These are phyloP conservation scores for Candida rishiriensis DNA, from an alignment of 805 yeast genomes.

Conservation along the genomic window DNA sequence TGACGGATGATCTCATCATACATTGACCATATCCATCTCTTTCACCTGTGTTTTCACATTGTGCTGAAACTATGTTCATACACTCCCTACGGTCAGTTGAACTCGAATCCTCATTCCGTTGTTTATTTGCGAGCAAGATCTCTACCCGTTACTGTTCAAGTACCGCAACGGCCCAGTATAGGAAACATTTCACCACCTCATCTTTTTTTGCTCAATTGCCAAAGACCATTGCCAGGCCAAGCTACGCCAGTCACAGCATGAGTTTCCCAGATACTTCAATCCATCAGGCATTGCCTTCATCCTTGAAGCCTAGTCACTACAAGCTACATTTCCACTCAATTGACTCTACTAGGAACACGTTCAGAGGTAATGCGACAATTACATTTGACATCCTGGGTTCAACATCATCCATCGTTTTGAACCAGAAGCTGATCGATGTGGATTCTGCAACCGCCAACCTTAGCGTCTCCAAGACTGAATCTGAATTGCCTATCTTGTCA, in stretches of 20 bases:
- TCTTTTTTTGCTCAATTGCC: not conserved
- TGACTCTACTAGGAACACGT: conserved; percentile 41
- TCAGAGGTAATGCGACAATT: conserved; percentile 44
- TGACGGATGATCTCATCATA: no score
- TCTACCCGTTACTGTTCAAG: no score
- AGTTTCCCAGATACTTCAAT: conserved; percentile 38
- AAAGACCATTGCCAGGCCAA: not conserved
- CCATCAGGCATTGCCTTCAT: conserved; percentile 36
- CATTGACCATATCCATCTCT: no score
- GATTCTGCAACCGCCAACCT: conserved; percentile 17
- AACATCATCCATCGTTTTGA: conserved; percentile 43
- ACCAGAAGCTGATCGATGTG: conserved; percentile 41
- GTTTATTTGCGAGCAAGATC: no score
- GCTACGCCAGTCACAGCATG: not conserved
- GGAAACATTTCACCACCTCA: not conserved
- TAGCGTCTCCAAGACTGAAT: conserved; percentile 24
- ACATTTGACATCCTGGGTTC: conserved; percentile 39
- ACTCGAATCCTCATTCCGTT: no score
- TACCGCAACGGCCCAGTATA: no score
- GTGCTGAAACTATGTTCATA: no score
- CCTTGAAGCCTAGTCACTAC: conserved; percentile 73
- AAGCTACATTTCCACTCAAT: conserved; percentile 59
- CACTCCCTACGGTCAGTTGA: no score
- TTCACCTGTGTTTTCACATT: no score
- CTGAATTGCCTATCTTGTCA: conserved; percentile 16